A percentile compares a stretch with the other conserved stretches of the same genome.
phyloP scores from a whole-genome alignment of 2,329 filamentous ascomycete genomes.

The Talaromyces rugulosus region DNA sequence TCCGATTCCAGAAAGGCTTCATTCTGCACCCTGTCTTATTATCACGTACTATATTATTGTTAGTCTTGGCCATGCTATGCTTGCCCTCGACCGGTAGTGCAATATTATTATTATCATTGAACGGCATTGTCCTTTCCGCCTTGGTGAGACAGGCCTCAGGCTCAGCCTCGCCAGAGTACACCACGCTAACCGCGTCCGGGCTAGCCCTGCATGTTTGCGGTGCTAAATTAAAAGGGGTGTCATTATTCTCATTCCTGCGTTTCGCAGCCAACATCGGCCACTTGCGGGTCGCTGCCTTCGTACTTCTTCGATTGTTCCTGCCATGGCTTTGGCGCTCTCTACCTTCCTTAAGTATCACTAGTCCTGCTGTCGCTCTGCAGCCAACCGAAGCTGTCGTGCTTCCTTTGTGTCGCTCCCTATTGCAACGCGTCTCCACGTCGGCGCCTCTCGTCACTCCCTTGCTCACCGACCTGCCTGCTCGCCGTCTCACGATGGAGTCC shows the following conservation, averaged over 20 bases:
- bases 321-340: not conserved
- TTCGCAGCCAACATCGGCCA: not conserved
- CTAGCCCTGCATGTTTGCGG: not conserved
- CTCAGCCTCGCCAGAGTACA: not conserved
- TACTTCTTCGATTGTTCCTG: not conserved
- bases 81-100: not conserved
- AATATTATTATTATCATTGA: too few relatives aligned
- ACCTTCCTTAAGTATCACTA: not conserved
- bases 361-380: not conserved
- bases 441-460: not conserved
- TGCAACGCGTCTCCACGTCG: not conserved
- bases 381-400: not conserved
- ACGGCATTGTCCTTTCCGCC: not conserved
- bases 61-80: too few relatives aligned
- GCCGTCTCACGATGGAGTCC: slow-evolving; percentile 1
- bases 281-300: not conserved
- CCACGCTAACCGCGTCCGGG: not conserved
- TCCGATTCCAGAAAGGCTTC: not conserved
- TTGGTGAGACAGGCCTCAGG: not conserved
- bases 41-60: not conserved
- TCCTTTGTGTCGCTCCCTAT: not conserved
- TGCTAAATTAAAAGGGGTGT: not conserved
- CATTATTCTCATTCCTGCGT: not conserved
- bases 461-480: not conserved
- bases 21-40: not conserved